Evolutionary conservation across 2,329 filamentous ascomycete genomes (phyloP).

Genomic region (Aureobasidium sp.): DNA sequence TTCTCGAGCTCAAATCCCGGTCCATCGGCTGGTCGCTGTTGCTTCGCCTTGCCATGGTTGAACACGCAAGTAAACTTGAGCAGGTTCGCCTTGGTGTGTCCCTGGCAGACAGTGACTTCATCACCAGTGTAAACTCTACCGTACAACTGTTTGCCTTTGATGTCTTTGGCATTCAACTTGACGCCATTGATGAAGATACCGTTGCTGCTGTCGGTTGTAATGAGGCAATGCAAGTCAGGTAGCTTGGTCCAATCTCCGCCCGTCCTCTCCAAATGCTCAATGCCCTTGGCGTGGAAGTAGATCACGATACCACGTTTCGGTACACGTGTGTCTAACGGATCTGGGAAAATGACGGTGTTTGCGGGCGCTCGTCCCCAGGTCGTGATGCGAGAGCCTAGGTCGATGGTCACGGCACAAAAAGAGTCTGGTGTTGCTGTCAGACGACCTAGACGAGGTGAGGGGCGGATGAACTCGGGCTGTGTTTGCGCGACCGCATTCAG

Average conservation of each 20-base stretch:
- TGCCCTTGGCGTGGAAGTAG: slow-evolving; percentile 63
- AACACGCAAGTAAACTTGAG: slow-evolving; percentile 41
- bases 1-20: slow-evolving; percentile 6
- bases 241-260: slow-evolving; percentile 50
- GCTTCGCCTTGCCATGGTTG: slow-evolving; percentile 33
- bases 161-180: slow-evolving; percentile 52
- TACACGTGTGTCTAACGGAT: slow-evolving; percentile 60
- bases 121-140: slow-evolving; percentile 72
- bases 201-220: slow-evolving; percentile 70
- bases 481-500: slow-evolving; percentile 15
- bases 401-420: slow-evolving; percentile 55
- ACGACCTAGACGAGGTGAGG: slow-evolving; percentile 50
- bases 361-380: slow-evolving; percentile 68
- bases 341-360: slow-evolving; percentile 62
- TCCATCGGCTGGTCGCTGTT: slow-evolving; percentile 2
- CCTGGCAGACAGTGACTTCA: slow-evolving; percentile 63
- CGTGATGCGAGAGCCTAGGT: slow-evolving; percentile 59
- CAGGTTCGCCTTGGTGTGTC: slow-evolving; percentile 19
- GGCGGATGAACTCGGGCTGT: slow-evolving; percentile 29
- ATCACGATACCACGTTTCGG: slow-evolving; percentile 78
- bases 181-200: slow-evolving; percentile 73
- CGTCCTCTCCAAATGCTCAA: slow-evolving; percentile 48
- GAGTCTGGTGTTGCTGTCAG: slow-evolving; percentile 62
- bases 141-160: slow-evolving; percentile 48
- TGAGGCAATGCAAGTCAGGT: slow-evolving; percentile 56